A percentile compares a stretch with the other conserved stretches of the same genome.
Conservation (phyloP, 2,329 filamentous ascomycete genomes). For the Pseudocercospora fijiensis region DNA sequence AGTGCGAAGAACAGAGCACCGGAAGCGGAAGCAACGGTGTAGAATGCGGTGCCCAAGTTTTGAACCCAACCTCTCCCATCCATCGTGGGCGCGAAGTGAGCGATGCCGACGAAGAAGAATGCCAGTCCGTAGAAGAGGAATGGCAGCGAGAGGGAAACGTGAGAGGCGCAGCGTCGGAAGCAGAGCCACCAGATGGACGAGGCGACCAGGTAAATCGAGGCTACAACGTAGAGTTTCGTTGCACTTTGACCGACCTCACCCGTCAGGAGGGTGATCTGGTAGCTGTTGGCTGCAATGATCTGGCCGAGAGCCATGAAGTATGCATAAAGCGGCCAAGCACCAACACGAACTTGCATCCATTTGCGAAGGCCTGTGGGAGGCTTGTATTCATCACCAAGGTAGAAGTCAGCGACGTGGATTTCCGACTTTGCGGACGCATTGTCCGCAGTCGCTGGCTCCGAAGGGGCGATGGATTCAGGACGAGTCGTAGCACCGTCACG, state of each 20-base stretch:
- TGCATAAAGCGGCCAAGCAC: constrained; percentile 62
- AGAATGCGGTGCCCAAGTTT: constrained; percentile 60
- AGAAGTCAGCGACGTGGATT: constrained; percentile 45
- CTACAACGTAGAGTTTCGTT: constrained; percentile 59
- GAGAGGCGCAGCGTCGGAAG: constrained; percentile 57
- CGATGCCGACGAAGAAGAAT: constrained; percentile 60
- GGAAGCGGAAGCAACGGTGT: constrained; percentile 60
- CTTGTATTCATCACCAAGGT: constrained; percentile 54
- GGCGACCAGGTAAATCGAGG: constrained; percentile 56
- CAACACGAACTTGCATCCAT: constrained; percentile 56
- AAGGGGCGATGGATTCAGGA: constrained; percentile 13
- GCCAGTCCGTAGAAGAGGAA: constrained; percentile 62
- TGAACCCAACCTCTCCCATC: constrained; percentile 53
- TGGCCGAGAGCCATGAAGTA: constrained; percentile 62
- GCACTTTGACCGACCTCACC: constrained; percentile 60
- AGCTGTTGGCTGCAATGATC: constrained; percentile 63
- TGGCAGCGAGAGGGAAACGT: constrained; percentile 57
- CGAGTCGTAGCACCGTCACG: constrained; percentile 13
- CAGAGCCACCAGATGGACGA: constrained; percentile 62
- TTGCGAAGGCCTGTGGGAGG: constrained; percentile 58
- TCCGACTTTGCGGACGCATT: constrained; percentile 28
- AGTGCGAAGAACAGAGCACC: constrained; percentile 65
- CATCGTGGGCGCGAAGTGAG: constrained; percentile 50
- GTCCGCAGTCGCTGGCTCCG: constrained; percentile 26
- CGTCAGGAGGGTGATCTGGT: constrained; percentile 64